phyloP scores from a whole-genome alignment of 352 stramenopile genomes.

The Phytophthora melonis region DNA sequence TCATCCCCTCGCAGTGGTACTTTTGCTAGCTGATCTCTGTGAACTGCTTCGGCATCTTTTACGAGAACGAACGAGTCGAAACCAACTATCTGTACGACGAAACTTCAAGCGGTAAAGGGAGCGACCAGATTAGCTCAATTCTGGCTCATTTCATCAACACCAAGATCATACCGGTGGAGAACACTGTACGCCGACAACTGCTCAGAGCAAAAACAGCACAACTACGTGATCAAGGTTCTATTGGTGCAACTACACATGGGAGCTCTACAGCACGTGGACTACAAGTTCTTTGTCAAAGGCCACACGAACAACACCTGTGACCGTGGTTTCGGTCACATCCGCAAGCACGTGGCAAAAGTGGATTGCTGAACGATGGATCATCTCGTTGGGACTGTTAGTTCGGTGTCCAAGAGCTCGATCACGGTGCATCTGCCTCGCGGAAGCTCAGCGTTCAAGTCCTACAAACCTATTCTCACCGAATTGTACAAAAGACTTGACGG shows the following conservation, averaged over 20 bases:
- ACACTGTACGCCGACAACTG: not conserved
- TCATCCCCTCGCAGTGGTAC: slow-evolving; percentile 27
- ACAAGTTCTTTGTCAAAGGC: not conserved
- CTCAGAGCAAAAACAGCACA: not conserved
- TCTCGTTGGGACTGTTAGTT: no score
- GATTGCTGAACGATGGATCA: no score
- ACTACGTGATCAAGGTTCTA: not conserved
- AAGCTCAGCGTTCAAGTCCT: no score
- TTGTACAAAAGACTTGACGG: no score
- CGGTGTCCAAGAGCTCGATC: no score
- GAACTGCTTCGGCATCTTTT: slow-evolving; percentile 31
- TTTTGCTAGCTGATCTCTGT: slow-evolving; percentile 25
- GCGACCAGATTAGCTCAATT: slow-evolving; percentile 16
- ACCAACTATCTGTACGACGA: slow-evolving; percentile 27
- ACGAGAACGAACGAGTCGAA: slow-evolving; percentile 11
- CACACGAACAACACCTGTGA: not conserved
- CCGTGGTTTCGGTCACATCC: not conserved
- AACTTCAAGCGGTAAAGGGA: slow-evolving; percentile 1
- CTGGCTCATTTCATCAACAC: slow-evolving; percentile 15
- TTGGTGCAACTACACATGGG: not conserved
- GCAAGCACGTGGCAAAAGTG: no score
- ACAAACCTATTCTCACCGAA: no score
- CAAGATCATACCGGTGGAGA: not conserved
- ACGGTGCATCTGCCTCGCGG: no score
- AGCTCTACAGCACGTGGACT: not conserved